Evolutionary conservation across 805 yeast species (phyloP).

Genomic region (Metschnikowia picachoensis): DNA sequence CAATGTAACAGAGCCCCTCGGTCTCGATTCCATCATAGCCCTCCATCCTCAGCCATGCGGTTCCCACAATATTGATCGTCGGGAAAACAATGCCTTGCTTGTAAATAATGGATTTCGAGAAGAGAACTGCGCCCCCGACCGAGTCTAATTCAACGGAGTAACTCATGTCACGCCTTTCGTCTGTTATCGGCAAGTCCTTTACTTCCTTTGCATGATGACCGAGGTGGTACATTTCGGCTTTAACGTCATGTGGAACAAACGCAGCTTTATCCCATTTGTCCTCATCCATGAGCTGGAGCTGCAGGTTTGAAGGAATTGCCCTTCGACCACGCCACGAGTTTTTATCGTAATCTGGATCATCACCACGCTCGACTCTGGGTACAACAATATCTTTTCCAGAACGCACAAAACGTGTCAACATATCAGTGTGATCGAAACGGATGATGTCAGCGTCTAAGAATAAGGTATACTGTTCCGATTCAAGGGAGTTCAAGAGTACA

Average conservation of each 20-base stretch:
- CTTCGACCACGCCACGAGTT: slow-evolving; percentile 41
- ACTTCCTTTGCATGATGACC: slow-evolving; percentile 16
- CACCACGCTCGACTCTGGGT: slow-evolving; percentile 30
- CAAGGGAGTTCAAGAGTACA: slow-evolving; percentile 25
- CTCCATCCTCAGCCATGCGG: slow-evolving; percentile 43
- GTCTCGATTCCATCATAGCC: slow-evolving; percentile 56
- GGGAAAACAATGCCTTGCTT: slow-evolving; percentile 47
- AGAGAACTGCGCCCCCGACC: slow-evolving; percentile 51
- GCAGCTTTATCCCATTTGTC: slow-evolving; percentile 27
- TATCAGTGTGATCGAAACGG: slow-evolving; percentile 21
- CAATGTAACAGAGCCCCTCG: slow-evolving; percentile 49
- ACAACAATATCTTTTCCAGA: slow-evolving; percentile 34
- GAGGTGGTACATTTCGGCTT: slow-evolving; percentile 28
- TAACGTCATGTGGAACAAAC: slow-evolving; percentile 33
- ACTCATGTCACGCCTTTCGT: slow-evolving; percentile 5
- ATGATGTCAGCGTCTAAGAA: slow-evolving; percentile 37
- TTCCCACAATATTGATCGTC: slow-evolving; percentile 42
- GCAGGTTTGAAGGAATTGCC: slow-evolving; percentile 24
- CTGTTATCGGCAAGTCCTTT: slow-evolving; percentile 5
- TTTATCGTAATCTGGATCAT: slow-evolving; percentile 31
- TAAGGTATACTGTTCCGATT: slow-evolving; percentile 29
- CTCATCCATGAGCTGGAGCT: slow-evolving; percentile 12
- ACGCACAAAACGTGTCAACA: slow-evolving; percentile 24
- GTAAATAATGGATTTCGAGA: slow-evolving; percentile 39
- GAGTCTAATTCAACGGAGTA: slow-evolving; percentile 36